Evolutionary conservation across 2,329 filamentous ascomycete species (phyloP).

Genomic region (Botrytis porri): DNA sequence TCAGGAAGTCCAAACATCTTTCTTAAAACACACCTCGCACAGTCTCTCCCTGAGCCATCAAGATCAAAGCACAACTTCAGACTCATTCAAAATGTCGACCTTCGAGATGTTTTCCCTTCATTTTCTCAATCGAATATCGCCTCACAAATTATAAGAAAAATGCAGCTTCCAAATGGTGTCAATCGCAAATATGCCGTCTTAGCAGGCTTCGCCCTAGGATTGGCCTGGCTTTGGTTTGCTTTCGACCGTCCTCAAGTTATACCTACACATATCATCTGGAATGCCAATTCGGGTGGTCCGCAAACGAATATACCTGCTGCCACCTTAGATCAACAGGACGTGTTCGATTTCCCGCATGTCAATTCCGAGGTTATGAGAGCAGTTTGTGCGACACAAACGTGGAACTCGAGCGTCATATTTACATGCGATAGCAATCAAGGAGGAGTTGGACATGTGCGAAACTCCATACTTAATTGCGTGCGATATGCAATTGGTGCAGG

Average conservation of each 20-base stretch:
- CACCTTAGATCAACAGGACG: constrained; percentile 23
- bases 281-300: constrained; percentile 6
- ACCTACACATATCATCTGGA: constrained; percentile 22
- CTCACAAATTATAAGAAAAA: neutral
- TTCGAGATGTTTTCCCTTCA: neutral
- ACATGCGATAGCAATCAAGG: constrained; percentile 43
- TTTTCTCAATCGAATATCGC: neutral
- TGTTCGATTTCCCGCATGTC: constrained; percentile 41
- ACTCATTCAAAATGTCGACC: constrained; percentile 7
- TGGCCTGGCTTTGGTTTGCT: constrained; percentile 30
- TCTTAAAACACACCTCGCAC: constrained; percentile 20
- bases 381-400: constrained; percentile 38
- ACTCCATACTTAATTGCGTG: constrained; percentile 44
- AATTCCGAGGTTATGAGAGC: constrained; percentile 39
- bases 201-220: constrained; percentile 22
- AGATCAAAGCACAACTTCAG: constrained; percentile 21
- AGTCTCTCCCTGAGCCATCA: constrained; percentile 4
- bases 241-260: constrained; percentile 25
- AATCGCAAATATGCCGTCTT: constrained; percentile 28
- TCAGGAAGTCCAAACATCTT: constrained; percentile 2
- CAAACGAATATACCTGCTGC: neutral
- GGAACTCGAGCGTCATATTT: constrained; percentile 41
- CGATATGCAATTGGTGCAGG: constrained; percentile 43
- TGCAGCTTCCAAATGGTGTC: constrained; percentile 16
- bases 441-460: constrained; percentile 43